Evolutionary conservation across 148 eudicot genomes (phyloP).

Genomic region (Spergularia bocconei): DNA sequence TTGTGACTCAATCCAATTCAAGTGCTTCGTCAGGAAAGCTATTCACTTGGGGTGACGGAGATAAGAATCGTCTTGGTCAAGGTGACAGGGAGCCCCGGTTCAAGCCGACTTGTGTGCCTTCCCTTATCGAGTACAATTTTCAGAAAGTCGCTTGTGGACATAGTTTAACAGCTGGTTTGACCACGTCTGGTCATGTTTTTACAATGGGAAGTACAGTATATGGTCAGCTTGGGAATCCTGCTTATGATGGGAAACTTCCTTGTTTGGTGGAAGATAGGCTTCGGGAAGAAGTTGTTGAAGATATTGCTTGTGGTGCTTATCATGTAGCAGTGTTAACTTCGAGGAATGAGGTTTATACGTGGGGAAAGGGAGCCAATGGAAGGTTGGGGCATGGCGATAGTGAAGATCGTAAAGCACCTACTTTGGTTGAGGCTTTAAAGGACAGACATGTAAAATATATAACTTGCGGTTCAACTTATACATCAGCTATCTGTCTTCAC

Average conservation of each 20-base stretch:
- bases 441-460: slow-evolving; percentile 85
- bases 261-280: slow-evolving; percentile 78
- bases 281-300: slow-evolving; percentile 62
- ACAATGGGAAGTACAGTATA: slow-evolving; percentile 97
- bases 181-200: slow-evolving; percentile 73
- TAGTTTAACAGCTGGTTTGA: slow-evolving; percentile 82
- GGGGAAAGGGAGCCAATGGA: slow-evolving; percentile 99
- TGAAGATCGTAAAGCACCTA: slow-evolving; percentile 83
- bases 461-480: slow-evolving; percentile 83
- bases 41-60: slow-evolving; percentile 99
- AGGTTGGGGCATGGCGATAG: slow-evolving; percentile 93
- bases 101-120: slow-evolving; percentile 85
- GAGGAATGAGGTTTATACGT: slow-evolving; percentile 85
- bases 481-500: slow-evolving; percentile 90
- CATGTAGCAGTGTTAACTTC: slow-evolving; percentile 83
- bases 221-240: slow-evolving; percentile 89
- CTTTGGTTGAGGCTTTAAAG: slow-evolving; percentile 73
- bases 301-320: slow-evolving; percentile 86
- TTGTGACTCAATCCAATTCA: slow-evolving; percentile 69
- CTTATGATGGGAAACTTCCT: slow-evolving; percentile 77
- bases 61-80: slow-evolving; percentile 93
- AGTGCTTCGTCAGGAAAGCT: slow-evolving; percentile 74
- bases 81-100: slow-evolving; percentile 92
- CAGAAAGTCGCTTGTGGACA: slow-evolving; percentile 94
- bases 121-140: slow-evolving; percentile 80